Evolutionary conservation across 345 rosid genomes (phyloP).

Genomic region (Citrus mangshanensis): DNA sequence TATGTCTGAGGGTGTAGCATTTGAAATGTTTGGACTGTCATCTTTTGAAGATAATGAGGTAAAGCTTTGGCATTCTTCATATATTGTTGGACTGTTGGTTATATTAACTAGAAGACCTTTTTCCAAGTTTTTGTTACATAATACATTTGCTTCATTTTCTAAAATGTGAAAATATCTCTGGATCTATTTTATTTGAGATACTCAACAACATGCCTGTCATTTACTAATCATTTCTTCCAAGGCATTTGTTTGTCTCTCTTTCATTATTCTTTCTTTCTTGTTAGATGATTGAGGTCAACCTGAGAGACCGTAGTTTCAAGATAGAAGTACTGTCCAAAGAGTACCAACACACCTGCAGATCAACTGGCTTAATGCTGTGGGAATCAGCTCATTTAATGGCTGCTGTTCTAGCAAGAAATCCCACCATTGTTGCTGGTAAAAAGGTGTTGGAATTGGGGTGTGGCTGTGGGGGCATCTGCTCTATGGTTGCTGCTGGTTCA

Average conservation of each 20-base stretch:
- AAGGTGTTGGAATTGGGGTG: slow-evolving; percentile 76
- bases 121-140: neutral
- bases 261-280: slow-evolving; percentile 1
- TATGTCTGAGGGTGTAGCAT: slow-evolving; percentile 26
- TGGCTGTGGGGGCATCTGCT: slow-evolving; percentile 85
- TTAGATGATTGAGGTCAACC: slow-evolving; percentile 50
- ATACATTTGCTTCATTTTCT: neutral
- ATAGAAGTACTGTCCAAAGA: slow-evolving; percentile 67
- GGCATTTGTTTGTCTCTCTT: neutral
- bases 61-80: neutral
- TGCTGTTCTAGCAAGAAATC: slow-evolving; percentile 68
- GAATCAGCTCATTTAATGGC: slow-evolving; percentile 90
- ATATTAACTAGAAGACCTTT: neutral
- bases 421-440: slow-evolving; percentile 61
- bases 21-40: neutral
- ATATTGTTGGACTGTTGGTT: neutral
- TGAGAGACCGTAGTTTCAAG: slow-evolving; percentile 39
- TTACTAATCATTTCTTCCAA: neutral
- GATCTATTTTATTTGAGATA: neutral
- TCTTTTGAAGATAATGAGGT: too few species aligned
- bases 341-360: slow-evolving; percentile 85
- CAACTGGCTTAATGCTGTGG: slow-evolving; percentile 95
- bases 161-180: neutral
- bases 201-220: neutral
- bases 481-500: slow-evolving; percentile 66